Base-by-base conservation (phyloP, 495 filamentous ascomycete genomes). In the Melanomma pulvis-pyrius region DNA sequence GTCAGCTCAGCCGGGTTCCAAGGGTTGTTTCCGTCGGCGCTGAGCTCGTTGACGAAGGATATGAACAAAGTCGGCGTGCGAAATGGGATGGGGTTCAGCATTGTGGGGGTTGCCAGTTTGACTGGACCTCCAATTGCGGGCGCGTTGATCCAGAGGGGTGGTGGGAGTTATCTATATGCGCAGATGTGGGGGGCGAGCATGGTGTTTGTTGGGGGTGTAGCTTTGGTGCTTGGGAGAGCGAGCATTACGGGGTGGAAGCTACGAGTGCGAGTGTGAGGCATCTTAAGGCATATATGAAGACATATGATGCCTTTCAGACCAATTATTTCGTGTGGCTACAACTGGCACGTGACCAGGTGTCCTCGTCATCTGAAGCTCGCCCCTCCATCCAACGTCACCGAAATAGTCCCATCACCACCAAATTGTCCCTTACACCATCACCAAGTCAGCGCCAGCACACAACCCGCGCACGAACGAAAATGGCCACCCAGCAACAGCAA, bases 121-220 rank as follows among this genome's bases (percentile, higher is more conserved):
- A 78, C 72, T 11, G 77, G 77, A 0, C 74, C 75, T 21, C 75
- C 77, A 17, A 67, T 79, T 47, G 74, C 69, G 1, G 77, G 77
- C 1, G 77, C 75, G 15, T 48, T 79, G 49, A 72, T 78, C 26
- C 65, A 76, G 62, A 67, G 54, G 29, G 48, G 72, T 58, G 62
- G 61, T 6, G 76, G 74, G 0, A 36, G 25, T 2, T 79, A 75
- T 67, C 36, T 66, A 11, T 64, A 63, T 22, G 73, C 74, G 22
- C 71, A 76, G 61, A 58, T 74, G 36, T 79, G 72, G 72, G 69
- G 68, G 5, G 76, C 64, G 1, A 61, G 70, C 8, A 68, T 69
- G 32, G 28, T 73, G 21, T 19, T 76, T 0, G 53, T 46, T n/a
- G 66, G 61, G 13, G 59, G 56, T 0, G 51, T 62, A 9, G 48